Conservation (phyloP, 805 yeast genomes). For the Wickerhamomyces bovis region DNA sequence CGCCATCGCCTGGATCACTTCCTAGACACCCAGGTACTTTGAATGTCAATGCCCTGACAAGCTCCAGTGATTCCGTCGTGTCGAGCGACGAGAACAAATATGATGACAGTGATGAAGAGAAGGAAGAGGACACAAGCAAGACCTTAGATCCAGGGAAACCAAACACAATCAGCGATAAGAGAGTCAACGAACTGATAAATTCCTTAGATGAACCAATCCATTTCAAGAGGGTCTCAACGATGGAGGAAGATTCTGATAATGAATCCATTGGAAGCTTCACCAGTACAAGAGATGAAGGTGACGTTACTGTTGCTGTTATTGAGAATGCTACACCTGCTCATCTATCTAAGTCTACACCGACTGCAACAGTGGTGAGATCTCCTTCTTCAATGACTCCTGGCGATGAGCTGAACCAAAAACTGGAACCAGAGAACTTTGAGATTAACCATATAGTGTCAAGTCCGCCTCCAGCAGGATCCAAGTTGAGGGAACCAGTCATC, state of each 20-base stretch:
- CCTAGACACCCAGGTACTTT: conserved; percentile 43
- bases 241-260: conserved; percentile 24
- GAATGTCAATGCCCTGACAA: conserved; percentile 39
- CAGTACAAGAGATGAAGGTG: conserved; percentile 4
- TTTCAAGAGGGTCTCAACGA: conserved; percentile 35
- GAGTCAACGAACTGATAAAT: conserved; percentile 18
- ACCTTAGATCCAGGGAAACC: conserved; percentile 44
- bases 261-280: conserved; percentile 15
- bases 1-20: conserved; percentile 23
- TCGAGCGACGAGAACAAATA: conserved; percentile 6
- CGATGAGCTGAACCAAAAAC: conserved; percentile 1
- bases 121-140: conserved; percentile 17
- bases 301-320: conserved; percentile 10
- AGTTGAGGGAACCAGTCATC: conserved; percentile 9
- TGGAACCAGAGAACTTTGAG: background rate
- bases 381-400: background rate
- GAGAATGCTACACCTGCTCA: conserved; percentile 15
- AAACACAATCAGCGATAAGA: conserved; percentile 5
- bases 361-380: conserved; percentile 10
- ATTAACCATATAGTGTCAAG: background rate
- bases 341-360: conserved; percentile 15
- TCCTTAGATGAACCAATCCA: conserved; percentile 35
- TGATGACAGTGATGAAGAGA: conserved; percentile 1
- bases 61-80: conserved; percentile 9
- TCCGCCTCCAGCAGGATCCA: background rate